Conservation (phyloP, 148 eudicot species). For the Rhododendron griersonianum region DNA sequence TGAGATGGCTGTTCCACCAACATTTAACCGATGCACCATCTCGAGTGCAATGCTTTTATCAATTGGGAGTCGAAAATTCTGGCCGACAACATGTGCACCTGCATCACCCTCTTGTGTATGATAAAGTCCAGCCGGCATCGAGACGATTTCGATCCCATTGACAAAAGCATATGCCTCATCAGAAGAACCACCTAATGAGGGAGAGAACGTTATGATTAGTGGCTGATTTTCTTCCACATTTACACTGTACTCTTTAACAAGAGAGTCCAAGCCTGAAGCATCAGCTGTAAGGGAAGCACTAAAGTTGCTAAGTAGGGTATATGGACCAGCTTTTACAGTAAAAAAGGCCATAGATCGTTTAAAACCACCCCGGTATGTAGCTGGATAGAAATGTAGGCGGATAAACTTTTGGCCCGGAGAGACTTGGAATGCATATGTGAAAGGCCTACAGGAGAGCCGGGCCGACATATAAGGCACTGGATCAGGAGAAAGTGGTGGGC, state of each 20-base stretch:
- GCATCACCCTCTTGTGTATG: not conserved
- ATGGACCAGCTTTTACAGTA: constrained; percentile 15
- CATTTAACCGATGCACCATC: constrained; percentile 21
- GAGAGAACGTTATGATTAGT: constrained; percentile 1
- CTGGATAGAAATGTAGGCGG: constrained; percentile 13
- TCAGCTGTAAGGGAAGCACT: constrained; percentile 20
- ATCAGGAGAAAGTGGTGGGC: not conserved
- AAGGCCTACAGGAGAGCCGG: not conserved
- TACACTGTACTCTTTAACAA: constrained; percentile 7
- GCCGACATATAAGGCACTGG: constrained; percentile 8
- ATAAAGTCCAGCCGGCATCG: constrained; percentile 21
- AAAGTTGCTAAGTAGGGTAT: constrained; percentile 19
- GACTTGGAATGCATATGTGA: constrained; percentile 5
- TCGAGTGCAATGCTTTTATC: constrained; percentile 11
- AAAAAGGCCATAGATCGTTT: constrained; percentile 15
- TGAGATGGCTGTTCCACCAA: constrained; percentile 18
- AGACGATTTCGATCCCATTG: constrained; percentile 29
- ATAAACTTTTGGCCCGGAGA: constrained; percentile 8
- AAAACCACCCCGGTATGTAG: constrained; percentile 10
- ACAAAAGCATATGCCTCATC: constrained; percentile 17
- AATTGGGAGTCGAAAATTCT: not conserved
- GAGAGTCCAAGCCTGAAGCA: not conserved
- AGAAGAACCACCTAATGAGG: not conserved
- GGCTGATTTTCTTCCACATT: constrained; percentile 5
- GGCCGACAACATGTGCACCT: not conserved